Percentiles rank a stretch among this genome's conserved stretches.
phyloP scores from a whole-genome alignment of 2,329 filamentous ascomycete genomes.

The Shiraia bambusicola region DNA sequence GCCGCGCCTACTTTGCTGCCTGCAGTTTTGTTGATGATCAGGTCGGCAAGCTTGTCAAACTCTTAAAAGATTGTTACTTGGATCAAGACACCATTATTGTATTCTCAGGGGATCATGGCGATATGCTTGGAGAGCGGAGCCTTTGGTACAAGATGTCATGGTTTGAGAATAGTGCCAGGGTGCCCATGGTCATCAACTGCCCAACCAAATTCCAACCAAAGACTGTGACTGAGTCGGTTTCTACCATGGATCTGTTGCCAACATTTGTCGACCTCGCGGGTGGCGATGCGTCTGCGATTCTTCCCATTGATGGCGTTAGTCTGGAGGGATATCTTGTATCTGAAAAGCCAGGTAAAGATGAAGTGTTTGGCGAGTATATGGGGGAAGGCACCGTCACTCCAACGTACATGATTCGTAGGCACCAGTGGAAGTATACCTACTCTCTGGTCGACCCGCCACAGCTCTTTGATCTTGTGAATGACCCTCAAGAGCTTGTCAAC shows the following conservation, averaged over 20 bases:
- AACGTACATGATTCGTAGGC: conserved; percentile 90
- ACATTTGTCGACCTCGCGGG: conserved; percentile 84
- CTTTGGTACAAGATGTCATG: conserved; percentile 99
- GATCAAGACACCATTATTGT: conserved; percentile 86
- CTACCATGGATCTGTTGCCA: conserved; percentile 85
- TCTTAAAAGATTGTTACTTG: conserved; percentile 76
- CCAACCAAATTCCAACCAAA: conserved; percentile 74
- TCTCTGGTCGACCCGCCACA: conserved; percentile 83
- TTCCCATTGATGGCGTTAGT: conserved; percentile 86
- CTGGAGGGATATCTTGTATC: conserved; percentile 51
- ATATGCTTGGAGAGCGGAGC: conserved; percentile 91
- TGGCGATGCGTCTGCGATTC: conserved; percentile 64
- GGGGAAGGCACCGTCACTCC: conserved; percentile 88
- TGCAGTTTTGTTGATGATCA: conserved; percentile 94
- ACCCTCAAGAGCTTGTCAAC: conserved; percentile 78
- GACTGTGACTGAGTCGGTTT: conserved; percentile 80
- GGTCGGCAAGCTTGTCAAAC: conserved; percentile 76
- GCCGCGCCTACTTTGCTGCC: conserved; percentile 87
- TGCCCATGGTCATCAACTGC: conserved; percentile 82
- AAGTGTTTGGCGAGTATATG: conserved; percentile 93
- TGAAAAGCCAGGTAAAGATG: conserved; percentile 67
- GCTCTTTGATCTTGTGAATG: conserved; percentile 75
- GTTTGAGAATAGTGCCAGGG: conserved; percentile 87
- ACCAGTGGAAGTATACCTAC: conserved; percentile 86
- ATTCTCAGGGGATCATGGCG: conserved; percentile 91